Conservation (phyloP, 257 asterid genomes). For the Ophiorrhiza pumila region DNA sequence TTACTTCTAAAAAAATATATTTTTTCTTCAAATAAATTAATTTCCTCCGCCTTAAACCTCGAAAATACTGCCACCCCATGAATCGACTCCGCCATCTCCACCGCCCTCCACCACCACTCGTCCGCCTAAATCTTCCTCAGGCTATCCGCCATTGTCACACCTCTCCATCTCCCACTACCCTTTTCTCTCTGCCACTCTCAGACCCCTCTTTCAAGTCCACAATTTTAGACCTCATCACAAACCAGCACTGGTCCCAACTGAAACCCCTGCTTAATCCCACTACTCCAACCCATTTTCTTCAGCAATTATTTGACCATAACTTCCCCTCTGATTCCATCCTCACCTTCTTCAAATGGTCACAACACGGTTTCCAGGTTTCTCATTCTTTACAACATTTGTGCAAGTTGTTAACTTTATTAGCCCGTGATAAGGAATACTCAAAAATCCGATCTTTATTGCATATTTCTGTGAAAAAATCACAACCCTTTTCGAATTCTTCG, state of each 20-base stretch:
- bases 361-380: slow-evolving; percentile 37
- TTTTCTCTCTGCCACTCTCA: not conserved
- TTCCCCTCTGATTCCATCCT: slow-evolving; percentile 40
- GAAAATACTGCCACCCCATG: not conserved
- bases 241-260: slow-evolving; percentile 60
- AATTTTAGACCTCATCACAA: slow-evolving; percentile 39
- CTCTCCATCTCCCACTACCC: not conserved
- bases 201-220: slow-evolving; percentile 29
- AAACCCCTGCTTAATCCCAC: slow-evolving; percentile 38
- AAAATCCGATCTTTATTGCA: slow-evolving; percentile 64
- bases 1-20: not conserved
- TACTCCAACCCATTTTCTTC: slow-evolving; percentile 39
- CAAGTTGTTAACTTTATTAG: slow-evolving; percentile 45
- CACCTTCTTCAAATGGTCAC: slow-evolving; percentile 68
- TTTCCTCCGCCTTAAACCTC: no score
- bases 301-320: slow-evolving; percentile 38
- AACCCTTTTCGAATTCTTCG: slow-evolving; percentile 34
- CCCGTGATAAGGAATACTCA: slow-evolving; percentile 54
- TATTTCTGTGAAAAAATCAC: slow-evolving; percentile 34
- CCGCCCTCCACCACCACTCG: not conserved
- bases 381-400: slow-evolving; percentile 43
- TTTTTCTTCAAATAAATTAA: no score
- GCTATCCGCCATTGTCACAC: not conserved
- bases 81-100: not conserved
- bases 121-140: not conserved